These are phyloP conservation scores for Trichoderma orchidacearum DNA, from an alignment of 495 filamentous ascomycete species.

Conservation along the genomic window DNA sequence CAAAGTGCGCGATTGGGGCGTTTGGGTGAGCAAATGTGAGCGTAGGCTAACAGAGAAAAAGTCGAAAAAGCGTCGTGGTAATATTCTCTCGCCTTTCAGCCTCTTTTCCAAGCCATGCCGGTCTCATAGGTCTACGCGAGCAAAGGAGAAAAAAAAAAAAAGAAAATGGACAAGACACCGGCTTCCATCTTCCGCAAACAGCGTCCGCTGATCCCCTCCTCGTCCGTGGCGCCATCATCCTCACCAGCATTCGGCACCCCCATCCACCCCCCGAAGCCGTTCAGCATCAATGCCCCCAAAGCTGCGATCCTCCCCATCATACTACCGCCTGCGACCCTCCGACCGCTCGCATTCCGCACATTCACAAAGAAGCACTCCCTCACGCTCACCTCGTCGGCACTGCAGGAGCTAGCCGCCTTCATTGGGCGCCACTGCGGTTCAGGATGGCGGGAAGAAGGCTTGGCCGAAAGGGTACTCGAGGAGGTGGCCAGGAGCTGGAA, in stretches of 20 bases:
- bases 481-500: slow-evolving; percentile 88
- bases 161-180: neutral
- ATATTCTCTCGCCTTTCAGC: no score
- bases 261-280: slow-evolving; percentile 53
- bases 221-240: slow-evolving; percentile 63
- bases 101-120: neutral
- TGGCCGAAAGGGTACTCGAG: slow-evolving; percentile 84
- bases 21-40: neutral
- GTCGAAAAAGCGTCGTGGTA: neutral
- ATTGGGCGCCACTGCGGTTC: slow-evolving; percentile 88
- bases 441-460: slow-evolving; percentile 89
- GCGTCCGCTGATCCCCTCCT: slow-evolving; percentile 8
- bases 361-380: slow-evolving; percentile 97
- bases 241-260: slow-evolving; percentile 84
- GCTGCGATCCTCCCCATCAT: slow-evolving; percentile 76
- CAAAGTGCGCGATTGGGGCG: neutral
- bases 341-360: slow-evolving; percentile 85
- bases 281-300: slow-evolving; percentile 39
- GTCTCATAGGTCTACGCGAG: neutral
- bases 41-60: neutral
- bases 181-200: slow-evolving; percentile 11
- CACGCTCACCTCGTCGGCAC: slow-evolving; percentile 76
- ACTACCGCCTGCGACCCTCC: slow-evolving; percentile 71
- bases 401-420: slow-evolving; percentile 73
- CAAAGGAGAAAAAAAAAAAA: neutral